Base-by-base conservation (phyloP, 2,329 filamentous ascomycete genomes). In the Fusarium torreyae region DNA sequence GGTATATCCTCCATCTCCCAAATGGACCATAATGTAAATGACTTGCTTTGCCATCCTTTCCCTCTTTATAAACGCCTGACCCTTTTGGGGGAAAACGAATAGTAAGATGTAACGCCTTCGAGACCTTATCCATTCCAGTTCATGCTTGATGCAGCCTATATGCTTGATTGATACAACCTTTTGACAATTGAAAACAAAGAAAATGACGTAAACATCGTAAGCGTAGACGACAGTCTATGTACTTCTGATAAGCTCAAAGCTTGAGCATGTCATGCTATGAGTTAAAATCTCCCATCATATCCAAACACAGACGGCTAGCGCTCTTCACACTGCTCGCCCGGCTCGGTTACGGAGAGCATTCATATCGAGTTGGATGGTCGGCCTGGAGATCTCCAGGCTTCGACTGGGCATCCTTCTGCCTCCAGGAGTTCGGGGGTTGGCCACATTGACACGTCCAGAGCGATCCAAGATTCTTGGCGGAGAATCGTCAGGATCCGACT, bases 401-500 rank as follows among this genome's bases (percentile, higher is more conserved):
- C 87, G 78, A 67, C 87, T 89, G 3, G 86, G 84, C 57, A 88
- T 83, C 20, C 84, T 83, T 22, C 84, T 75, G 15, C 86, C 79
- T 5, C 86, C 86, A 0, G 87, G 87, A 0, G 86, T 88, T 43
- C 84, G 78, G 2, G 87, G 87, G 58, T 89, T 86, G 0, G 82
- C 84, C 3, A 89, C 85, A 57, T 89, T 89, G 44, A 89, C 87
- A 2, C 87, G 81, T 1, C 87, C 87, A 2, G 80, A 79, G 15
- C 87, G 81, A 36, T 87, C 84, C 17, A 84, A 77, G 3, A 87
- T 82, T 7, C 85, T 79, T 28, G 81, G 77, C 51, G 77, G 81
- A 18, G 78, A 77, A n/a, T 83, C 82, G n/a, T 83, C 81, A 4
- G 76, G 78, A 13, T 82, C 82, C 2, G 81, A 83, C 17, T 77